Conservation (phyloP, 1,284 basidiomycete genomes). For the Cutaneotrichosporon sp. region DNA sequence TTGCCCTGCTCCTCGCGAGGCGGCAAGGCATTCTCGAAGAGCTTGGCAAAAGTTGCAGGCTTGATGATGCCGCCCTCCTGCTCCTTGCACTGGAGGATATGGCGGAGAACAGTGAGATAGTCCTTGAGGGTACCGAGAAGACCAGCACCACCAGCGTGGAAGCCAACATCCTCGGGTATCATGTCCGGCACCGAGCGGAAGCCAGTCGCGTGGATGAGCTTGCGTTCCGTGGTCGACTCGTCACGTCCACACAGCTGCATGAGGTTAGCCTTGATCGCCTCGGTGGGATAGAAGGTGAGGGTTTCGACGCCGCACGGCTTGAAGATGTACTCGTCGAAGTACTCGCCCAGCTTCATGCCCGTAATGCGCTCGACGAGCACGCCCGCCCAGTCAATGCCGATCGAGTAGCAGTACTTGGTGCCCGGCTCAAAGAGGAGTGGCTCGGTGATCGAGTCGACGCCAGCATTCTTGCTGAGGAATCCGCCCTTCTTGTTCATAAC, state of each 20-base stretch:
- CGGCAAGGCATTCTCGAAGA: constrained; percentile 25
- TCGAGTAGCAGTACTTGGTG: constrained; percentile 27
- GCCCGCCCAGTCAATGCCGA: constrained; percentile 44
- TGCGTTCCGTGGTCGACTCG: neutral
- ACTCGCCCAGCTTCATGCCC: constrained; percentile 32
- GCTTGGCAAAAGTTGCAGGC: constrained; percentile 17
- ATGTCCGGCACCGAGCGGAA: constrained; percentile 24
- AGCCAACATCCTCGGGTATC: constrained; percentile 9
- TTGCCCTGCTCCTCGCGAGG: constrained; percentile 10
- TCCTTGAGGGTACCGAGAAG: constrained; percentile 33
- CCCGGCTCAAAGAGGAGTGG: constrained; percentile 38
- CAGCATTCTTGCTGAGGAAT: constrained; percentile 14
- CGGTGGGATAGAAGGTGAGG: constrained; percentile 34
- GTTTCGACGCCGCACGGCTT: constrained; percentile 28
- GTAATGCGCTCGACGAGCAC: constrained; percentile 34
- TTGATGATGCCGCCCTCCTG: constrained; percentile 18
- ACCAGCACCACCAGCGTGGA: constrained; percentile 33
- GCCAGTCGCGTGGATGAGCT: constrained; percentile 24
- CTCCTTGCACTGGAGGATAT: constrained; percentile 23
- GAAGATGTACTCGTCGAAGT: constrained; percentile 39
- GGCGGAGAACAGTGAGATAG: constrained; percentile 29
- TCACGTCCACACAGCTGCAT: constrained; percentile 20
- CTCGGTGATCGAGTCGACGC: constrained; percentile 14
- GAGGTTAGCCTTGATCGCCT: constrained; percentile 18
- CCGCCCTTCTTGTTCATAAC: neutral